Evolutionary conservation across 768 basidiomycete species (phyloP).

Genomic region (Clitopilus hobsonii): DNA sequence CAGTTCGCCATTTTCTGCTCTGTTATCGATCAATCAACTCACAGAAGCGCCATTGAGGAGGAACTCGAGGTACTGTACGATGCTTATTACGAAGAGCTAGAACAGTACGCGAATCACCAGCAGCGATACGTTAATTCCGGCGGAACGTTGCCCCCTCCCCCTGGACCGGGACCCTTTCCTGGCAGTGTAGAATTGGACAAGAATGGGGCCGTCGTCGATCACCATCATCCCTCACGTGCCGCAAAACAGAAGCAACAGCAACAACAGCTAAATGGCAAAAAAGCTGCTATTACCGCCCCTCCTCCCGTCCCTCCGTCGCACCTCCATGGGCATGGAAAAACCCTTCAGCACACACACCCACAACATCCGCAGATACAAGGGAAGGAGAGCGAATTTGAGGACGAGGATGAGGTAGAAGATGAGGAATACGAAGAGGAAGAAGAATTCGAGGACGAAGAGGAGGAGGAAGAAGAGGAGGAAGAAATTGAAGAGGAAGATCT

Average conservation of each 20-base stretch:
- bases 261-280: constrained; percentile 11
- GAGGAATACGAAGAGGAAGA: constrained; percentile 37
- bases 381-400: constrained; percentile 68
- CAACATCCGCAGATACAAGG: constrained; percentile 37
- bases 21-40: constrained; percentile 3
- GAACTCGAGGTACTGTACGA: constrained; percentile 99
- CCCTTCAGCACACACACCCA: constrained; percentile 35
- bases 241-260: constrained; percentile 13
- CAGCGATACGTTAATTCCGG: constrained; percentile 92
- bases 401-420: constrained; percentile 45
- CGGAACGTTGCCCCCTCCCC: constrained; percentile 85
- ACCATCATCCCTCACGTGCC: constrained; percentile 3
- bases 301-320: constrained; percentile 11
- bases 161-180: constrained; percentile 96
- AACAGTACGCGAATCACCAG: constrained; percentile 98
- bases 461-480: constrained; percentile 44
- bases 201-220: constrained; percentile 64
- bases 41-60: constrained; percentile 95
- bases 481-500: constrained; percentile 49
- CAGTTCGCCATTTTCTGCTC: constrained; percentile 15
- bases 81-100: constrained; percentile 99
- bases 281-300: constrained; percentile 8
- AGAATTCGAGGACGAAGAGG: constrained; percentile 32
- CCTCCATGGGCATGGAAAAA: constrained; percentile 13
- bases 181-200: constrained; percentile 96